phyloP scores from a whole-genome alignment of 345 rosid genomes.

The Combretum micranthum region DNA sequence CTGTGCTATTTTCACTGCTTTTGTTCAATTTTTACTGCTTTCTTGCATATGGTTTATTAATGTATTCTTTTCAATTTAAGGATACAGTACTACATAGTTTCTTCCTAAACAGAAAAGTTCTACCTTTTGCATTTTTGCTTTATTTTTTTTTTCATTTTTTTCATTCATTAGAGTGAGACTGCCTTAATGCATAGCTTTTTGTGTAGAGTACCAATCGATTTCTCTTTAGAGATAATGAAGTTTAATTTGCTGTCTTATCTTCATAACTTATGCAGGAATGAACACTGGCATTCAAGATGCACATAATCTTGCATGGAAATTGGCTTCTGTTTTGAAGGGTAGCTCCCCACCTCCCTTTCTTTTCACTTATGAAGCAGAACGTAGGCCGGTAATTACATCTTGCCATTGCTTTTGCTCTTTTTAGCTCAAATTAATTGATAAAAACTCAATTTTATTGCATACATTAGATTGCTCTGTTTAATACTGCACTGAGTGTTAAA shows the following conservation, averaged over 20 bases:
- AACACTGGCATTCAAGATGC: slow-evolving; percentile 97
- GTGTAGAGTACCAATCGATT: not conserved
- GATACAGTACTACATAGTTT: not conserved
- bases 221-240: not conserved
- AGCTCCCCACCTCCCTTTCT: slow-evolving; percentile 59
- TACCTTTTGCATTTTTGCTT: not conserved
- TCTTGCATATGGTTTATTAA: no score
- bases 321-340: slow-evolving; percentile 57
- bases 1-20: no score
- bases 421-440: slow-evolving; percentile 2
- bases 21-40: no score
- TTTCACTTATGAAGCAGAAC: slow-evolving; percentile 72
- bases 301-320: slow-evolving; percentile 96
- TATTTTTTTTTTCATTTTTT: no score
- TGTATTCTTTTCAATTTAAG: no score
- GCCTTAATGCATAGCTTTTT: no score
- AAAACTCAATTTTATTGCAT: slow-evolving; percentile 12
- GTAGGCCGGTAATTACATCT: slow-evolving; percentile 65
- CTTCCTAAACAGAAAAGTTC: not conserved
- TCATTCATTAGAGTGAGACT: not conserved
- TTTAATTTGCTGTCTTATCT: not conserved
- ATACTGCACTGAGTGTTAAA: slow-evolving; percentile 77
- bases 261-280: slow-evolving; percentile 57
- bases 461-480: slow-evolving; percentile 65
- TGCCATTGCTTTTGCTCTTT: not conserved